Evolutionary conservation across 805 yeast genomes (phyloP), one percentile per base, ranked within the genome.

Genomic region (Nakazawaea anatomiae): DNA sequence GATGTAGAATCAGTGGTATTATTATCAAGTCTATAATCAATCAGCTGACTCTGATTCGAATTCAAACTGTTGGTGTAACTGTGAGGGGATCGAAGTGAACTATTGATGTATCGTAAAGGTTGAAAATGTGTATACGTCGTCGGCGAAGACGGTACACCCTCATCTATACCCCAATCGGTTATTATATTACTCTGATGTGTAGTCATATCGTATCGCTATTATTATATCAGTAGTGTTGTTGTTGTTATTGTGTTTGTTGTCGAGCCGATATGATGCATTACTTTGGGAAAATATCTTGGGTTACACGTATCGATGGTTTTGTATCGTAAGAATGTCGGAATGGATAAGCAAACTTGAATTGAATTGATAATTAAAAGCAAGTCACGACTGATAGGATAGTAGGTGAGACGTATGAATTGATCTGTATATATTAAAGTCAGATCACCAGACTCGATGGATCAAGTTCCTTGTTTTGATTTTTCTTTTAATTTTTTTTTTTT

Each of bases 141-240:
- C 29, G 41, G 35, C 18, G 47, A 31, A 7, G 41, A 7, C 11
- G 47, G 47, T 35, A 36, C 10, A 27, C 12, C 8, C 4, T 44
- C 47, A 8, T 44, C 47, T 27, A 44, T 44, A 8, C 47, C 47
- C 47, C 47, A 44, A 27, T 44, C 47, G 7, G 47, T 28, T 44
- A 44, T 44, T 9, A 27, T 36, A 10, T 18, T 28, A 6, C 36
- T 35, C 34, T 11, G 47, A n/a, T 36, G 46, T 30, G 30, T 35
- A 32, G 32, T 44, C 47, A 44, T 44, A 12, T 36, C 9, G 10
- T 31, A 12, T 30, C 30, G 14, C 18, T 31, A 32, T 14, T 30
- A 30, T 30, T 42, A 28, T 30, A 27, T 39, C 25, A 18, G 9
- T n/a, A n/a, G 12, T 25, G 14, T 25, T 40, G n/a, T 38, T 38